Conservation (phyloP, 768 basidiomycete species). For the Tephrocybe sp. region DNA sequence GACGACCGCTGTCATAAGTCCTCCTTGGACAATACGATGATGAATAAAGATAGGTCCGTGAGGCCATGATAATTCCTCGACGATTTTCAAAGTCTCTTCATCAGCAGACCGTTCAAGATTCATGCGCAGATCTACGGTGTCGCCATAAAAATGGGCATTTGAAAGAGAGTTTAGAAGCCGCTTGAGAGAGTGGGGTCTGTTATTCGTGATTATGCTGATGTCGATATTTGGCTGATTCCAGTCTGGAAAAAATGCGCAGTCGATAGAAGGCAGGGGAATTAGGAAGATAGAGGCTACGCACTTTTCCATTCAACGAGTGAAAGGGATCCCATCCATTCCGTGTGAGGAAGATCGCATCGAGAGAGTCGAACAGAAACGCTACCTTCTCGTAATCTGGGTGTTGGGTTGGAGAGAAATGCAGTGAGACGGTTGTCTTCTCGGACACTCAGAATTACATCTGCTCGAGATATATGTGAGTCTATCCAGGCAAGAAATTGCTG, state of each 20-base stretch:
- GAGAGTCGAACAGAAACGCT: constrained; percentile 44
- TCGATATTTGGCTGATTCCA: constrained; percentile 75
- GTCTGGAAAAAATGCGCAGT: constrained; percentile 56
- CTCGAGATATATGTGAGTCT: constrained; percentile 19
- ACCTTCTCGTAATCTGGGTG: constrained; percentile 15
- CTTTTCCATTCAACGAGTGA: constrained; percentile 59
- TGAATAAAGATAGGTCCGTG: constrained; percentile 62
- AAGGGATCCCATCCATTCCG: constrained; percentile 64
- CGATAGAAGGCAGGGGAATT: constrained; percentile 9
- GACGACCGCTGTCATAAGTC: constrained; percentile 79
- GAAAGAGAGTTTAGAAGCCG: constrained; percentile 67
- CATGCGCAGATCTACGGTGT: constrained; percentile 60
- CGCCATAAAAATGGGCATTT: constrained; percentile 64
- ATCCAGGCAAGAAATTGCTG: constrained; percentile 30
- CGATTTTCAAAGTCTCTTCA: constrained; percentile 52
- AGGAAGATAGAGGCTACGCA: constrained; percentile 28
- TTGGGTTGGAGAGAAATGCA: background rate
- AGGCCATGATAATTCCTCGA: constrained; percentile 54
- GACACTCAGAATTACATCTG: constrained; percentile 35
- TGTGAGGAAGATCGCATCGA: constrained; percentile 46
- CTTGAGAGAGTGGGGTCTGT: constrained; percentile 67
- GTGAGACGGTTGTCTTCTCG: constrained; percentile 27
- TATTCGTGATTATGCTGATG: constrained; percentile 74
- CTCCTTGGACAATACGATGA: constrained; percentile 76
- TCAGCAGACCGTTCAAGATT: constrained; percentile 80